Evolutionary conservation across 768 basidiomycete genomes (phyloP), one percentile per base, ranked within the genome.

Genomic region (Chiua virens): DNA sequence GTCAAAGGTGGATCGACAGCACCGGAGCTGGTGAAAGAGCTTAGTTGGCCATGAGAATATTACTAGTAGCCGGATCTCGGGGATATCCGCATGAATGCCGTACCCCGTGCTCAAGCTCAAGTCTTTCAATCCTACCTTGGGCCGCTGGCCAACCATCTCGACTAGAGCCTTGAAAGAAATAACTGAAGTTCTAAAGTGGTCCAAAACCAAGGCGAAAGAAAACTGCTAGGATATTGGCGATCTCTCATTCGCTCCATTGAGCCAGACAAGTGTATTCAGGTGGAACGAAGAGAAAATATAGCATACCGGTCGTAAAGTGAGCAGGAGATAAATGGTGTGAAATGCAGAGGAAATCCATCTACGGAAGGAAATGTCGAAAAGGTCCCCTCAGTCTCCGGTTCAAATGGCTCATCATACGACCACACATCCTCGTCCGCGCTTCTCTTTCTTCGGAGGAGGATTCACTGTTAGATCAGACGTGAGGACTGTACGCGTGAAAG

Each of bases 301-400:
- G 70, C 76, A 79, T 83, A 81, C 74, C 74, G 69, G 76, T 83
- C 81, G 76, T 86, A 77, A 82, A 75, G 75, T 72, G 76, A 77
- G 78, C 78, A 84, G 72, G 73, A 78, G 78, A 80, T 86, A 86
- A 83, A 86, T 83, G 80, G 74, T 75, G 73, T 77, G 72, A 79
- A 76, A 79, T 77, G 72, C 65, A 66, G 53, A 60, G 48, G 59
- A 62, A 63, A 69, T 68, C 64, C 66, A 62, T 68, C 67, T 70
- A 67, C 58, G 55, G 54, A 64, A 52, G 23, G 44, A 57, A 62
- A 57, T 42, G 49, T 47, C 32, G 50, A 42, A 52, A 34, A 50
- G 42, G 62, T 64, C 51, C 52, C 62, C 41, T 45, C 41, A 41
- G 46, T 49, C 51, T 54, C 52, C 51, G 47, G 47, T 57, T 55